Conservation (phyloP, 306 rosid species). For the Castanopsis chinensis region DNA sequence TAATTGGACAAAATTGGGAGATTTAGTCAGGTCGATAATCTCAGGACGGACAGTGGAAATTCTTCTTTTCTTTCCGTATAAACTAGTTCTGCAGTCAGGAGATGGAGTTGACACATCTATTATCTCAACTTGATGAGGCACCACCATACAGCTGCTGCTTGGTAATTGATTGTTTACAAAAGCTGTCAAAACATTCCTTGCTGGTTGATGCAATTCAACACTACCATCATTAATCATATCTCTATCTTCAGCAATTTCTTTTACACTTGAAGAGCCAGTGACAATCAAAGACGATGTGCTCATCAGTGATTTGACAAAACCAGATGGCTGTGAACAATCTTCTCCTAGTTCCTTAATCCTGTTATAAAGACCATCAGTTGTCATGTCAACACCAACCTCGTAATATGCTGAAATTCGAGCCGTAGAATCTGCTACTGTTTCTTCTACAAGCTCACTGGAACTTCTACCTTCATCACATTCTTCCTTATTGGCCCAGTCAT, state of each 20-base stretch:
- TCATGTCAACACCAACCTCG: not conserved
- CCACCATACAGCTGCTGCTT: conserved; percentile 9
- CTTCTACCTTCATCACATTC: conserved; percentile 28
- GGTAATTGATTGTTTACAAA: conserved; percentile 1
- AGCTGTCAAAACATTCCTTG: conserved; percentile 17
- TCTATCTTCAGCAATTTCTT: conserved; percentile 22
- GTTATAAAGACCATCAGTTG: conserved; percentile 1
- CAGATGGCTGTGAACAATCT: conserved; percentile 19
- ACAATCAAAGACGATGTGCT: conserved; percentile 21
- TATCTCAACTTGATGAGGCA: conserved; percentile 53
- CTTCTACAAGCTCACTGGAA: conserved; percentile 25
- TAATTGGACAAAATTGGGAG: conserved; percentile 69
- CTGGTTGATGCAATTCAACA: conserved; percentile 27
- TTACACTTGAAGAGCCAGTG: conserved; percentile 3
- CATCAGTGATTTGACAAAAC: conserved; percentile 18
- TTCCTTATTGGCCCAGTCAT: conserved; percentile 34
- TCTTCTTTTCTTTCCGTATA: conserved; percentile 54
- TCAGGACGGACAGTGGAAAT: conserved; percentile 33
- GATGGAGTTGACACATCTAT: conserved; percentile 83
- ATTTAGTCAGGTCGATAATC: conserved; percentile 68
- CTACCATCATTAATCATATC: conserved; percentile 3
- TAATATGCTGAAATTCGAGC: conserved; percentile 17
- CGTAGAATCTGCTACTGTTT: conserved; percentile 19
- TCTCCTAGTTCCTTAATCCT: conserved; percentile 29
- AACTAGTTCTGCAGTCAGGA: conserved; percentile 50